Evolutionary conservation across 1,284 basidiomycete species (phyloP).

Genomic region (Ceratobasidium sp.): DNA sequence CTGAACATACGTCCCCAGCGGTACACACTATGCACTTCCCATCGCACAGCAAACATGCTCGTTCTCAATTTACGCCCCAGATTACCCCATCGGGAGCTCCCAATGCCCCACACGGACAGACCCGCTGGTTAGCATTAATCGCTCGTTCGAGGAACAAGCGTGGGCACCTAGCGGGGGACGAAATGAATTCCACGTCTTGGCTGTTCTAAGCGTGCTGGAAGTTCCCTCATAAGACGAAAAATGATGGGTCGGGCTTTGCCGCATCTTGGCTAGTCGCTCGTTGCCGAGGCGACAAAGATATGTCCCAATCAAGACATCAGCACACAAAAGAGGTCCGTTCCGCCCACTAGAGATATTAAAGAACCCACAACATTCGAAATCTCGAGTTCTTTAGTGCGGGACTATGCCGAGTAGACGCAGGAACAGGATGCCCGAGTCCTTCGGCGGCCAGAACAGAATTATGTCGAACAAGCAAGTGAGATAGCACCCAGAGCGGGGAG

Average conservation of each 20-base stretch:
- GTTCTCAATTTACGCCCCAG: neutral
- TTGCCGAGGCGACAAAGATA: constrained; percentile 35
- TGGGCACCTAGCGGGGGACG: constrained; percentile 22
- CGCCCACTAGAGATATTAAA: constrained; percentile 15
- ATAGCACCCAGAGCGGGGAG: constrained; percentile 14
- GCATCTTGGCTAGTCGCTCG: constrained; percentile 7
- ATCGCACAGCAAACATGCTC: neutral
- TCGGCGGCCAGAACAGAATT: constrained; percentile 4
- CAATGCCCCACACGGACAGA: constrained; percentile 8
- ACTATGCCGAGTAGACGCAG: constrained; percentile 11
- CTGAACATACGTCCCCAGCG: neutral
- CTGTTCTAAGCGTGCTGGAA: constrained; percentile 17
- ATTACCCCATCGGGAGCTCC: constrained; percentile 5
- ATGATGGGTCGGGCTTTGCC: constrained; percentile 24
- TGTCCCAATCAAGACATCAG: constrained; percentile 19
- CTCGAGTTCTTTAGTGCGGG: constrained; percentile 16
- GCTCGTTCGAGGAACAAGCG: constrained; percentile 34
- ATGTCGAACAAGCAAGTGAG: constrained; percentile 22
- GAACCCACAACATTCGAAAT: constrained; percentile 22
- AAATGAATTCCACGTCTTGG: constrained; percentile 18
- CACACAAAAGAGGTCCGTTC: constrained; percentile 22
- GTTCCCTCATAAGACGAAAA: constrained; percentile 28
- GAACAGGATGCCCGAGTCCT: neutral
- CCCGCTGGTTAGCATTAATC: constrained; percentile 35
- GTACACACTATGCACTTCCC: constrained; percentile 22